A percentile compares a stretch with the other conserved stretches of the same genome.
phyloP scores from a whole-genome alignment of 2,329 filamentous ascomycete species.

The Fusarium sulawesiense region DNA sequence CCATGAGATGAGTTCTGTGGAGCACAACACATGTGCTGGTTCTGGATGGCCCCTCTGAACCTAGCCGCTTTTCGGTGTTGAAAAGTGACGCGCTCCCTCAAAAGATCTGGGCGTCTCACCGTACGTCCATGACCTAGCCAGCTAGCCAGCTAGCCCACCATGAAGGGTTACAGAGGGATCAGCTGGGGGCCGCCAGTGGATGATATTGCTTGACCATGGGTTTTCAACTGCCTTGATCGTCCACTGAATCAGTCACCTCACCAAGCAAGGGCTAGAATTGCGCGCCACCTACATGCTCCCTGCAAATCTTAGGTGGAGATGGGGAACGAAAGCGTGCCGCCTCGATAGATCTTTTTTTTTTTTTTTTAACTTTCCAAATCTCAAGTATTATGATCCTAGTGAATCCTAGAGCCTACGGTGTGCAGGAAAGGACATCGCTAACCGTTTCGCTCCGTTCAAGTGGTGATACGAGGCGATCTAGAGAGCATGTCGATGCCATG shows the following conservation, averaged over 20 bases:
- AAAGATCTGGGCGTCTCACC: constrained; percentile 25
- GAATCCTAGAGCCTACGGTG: constrained; percentile 7
- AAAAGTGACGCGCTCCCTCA: constrained; percentile 23
- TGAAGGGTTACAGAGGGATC: constrained; percentile 32
- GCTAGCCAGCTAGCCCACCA: constrained; percentile 31
- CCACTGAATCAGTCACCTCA: constrained; percentile 41
- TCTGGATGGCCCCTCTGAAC: background rate
- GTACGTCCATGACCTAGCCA: constrained; percentile 23
- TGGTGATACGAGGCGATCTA: constrained; percentile 26
- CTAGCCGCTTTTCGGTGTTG: background rate
- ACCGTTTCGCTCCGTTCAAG: constrained; percentile 16
- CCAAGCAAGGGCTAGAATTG: constrained; percentile 37
- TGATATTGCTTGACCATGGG: constrained; percentile 20
- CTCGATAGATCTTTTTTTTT: constrained; percentile 24
- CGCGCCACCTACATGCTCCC: constrained; percentile 39
- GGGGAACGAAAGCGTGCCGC: constrained; percentile 19
- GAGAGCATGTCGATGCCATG: constrained; percentile 9
- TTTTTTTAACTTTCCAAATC: constrained; percentile 3
- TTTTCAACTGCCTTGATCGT: constrained; percentile 40
- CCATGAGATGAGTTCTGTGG: constrained; percentile 25
- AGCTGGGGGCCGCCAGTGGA: constrained; percentile 25
- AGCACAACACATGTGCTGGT: constrained; percentile 21
- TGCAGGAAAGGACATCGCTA: constrained; percentile 2
- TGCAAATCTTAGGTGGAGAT: constrained; percentile 17
- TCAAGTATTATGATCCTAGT: constrained; percentile 5